phyloP scores from a whole-genome alignment of 2,329 filamentous ascomycete species.

The Venturia effusa region DNA sequence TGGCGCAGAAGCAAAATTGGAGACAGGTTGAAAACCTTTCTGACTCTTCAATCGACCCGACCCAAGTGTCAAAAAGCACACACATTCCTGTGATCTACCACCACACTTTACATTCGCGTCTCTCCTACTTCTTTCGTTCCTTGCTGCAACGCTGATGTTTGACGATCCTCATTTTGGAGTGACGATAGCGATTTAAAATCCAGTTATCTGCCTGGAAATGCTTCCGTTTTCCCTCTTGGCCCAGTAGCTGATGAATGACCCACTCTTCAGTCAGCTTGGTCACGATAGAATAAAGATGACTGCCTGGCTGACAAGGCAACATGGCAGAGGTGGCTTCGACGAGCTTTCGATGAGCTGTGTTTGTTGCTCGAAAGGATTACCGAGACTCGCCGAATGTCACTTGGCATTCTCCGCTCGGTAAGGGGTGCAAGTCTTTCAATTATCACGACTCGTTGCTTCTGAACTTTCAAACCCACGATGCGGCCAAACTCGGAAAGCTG shows the following conservation, averaged over 20 bases:
- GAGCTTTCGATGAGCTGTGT: not conserved
- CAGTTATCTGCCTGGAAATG: not conserved
- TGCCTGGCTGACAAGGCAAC: not conserved
- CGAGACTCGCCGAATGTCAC: not conserved
- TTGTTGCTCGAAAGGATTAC: not conserved
- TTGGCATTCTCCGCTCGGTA: not conserved
- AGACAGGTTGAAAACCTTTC: too few species aligned
- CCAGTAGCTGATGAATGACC: not conserved
- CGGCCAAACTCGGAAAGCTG: not conserved
- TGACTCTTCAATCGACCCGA: too few species aligned
- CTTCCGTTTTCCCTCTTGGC: not conserved
- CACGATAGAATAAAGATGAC: not conserved
- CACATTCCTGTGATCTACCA: too few species aligned
- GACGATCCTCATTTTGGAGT: not conserved
- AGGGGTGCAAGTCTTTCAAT: not conserved
- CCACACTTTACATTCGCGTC: too few species aligned
- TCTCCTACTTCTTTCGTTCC: too few species aligned
- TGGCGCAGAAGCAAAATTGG: not conserved
- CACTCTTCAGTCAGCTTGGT: not conserved
- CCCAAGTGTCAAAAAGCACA: too few species aligned
- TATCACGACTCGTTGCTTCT: not conserved
- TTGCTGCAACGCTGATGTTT: not conserved
- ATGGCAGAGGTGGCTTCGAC: not conserved
- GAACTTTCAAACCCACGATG: not conserved
- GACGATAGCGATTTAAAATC: not conserved